Evolutionary conservation across 1,284 basidiomycete genomes (phyloP).

Genomic region (Pyrrhoderma noxium): DNA sequence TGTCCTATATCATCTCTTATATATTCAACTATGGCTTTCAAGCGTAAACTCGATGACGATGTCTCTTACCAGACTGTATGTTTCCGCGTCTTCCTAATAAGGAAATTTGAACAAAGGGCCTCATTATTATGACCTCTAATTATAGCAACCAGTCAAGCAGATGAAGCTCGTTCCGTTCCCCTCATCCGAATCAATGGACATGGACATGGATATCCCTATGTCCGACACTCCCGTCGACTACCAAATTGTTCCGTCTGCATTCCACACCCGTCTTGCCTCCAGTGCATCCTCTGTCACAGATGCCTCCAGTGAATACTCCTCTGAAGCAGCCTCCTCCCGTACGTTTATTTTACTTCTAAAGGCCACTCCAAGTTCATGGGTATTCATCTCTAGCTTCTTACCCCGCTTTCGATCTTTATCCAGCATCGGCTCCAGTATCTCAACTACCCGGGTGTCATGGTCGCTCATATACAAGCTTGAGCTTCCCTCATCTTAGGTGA

Average conservation of each 20-base stretch:
- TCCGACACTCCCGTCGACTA: slow-evolving; percentile 23
- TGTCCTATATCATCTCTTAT: slow-evolving; percentile 24
- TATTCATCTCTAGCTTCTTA: slow-evolving; percentile 39
- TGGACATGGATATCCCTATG: slow-evolving; percentile 77
- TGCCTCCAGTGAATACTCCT: slow-evolving; percentile 28
- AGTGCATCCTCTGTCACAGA: slow-evolving; percentile 47
- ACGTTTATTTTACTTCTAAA: slow-evolving; percentile 21
- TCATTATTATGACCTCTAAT: slow-evolving; percentile 10
- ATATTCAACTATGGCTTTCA: slow-evolving; percentile 43
- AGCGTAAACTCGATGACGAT: slow-evolving; percentile 66
- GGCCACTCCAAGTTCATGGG: slow-evolving; percentile 18
- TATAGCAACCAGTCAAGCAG: slow-evolving; percentile 51
- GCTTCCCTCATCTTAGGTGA: slow-evolving; percentile 65
- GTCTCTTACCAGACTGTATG: slow-evolving; percentile 37
- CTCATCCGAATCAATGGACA: slow-evolving; percentile 50
- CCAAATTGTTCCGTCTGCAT: slow-evolving; percentile 48
- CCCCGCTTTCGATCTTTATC: slow-evolving; percentile 57
- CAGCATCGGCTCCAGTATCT: slow-evolving; percentile 37
- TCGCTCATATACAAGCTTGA: slow-evolving; percentile 32
- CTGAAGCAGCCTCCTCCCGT: slow-evolving; percentile 33
- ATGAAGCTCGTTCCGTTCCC: slow-evolving; percentile 68
- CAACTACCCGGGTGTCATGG: slow-evolving; percentile 25
- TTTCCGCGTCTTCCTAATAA: slow-evolving; percentile 20
- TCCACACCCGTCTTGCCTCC: slow-evolving; percentile 60
- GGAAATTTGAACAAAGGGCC: slow-evolving; percentile 17